Evolutionary conservation across 2,329 filamentous ascomycete genomes (phyloP), one percentile per base, ranked within the genome.

Genomic region (Diplodia scrobiculata): DNA sequence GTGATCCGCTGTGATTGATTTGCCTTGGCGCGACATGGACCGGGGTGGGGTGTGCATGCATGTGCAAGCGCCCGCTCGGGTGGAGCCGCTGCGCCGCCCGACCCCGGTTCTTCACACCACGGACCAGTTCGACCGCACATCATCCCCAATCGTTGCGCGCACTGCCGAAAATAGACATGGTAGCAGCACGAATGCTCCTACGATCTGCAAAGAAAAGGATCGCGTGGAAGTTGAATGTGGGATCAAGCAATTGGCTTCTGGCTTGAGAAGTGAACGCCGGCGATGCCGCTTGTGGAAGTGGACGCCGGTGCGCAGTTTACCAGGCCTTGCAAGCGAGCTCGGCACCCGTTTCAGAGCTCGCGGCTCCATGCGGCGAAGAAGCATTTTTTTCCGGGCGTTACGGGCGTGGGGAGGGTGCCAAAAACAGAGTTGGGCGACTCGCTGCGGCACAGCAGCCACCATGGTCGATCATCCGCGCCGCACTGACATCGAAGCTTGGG

Each of bases 61-160:
- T 25, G 17, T 29, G 50, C 21, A n/a, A 9, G 9, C 29, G 14
- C 17, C 17, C 52, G 17, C 29, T 54, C 52, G 52, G 52, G 52
- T 34, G 34, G 52, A 34, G 52, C 52, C 52, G 52, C 32, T 54
- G 52, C 11, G 52, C 52, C 52, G 52, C 52, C 34, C 51, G 1
- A 5, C 34, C 34, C 38, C 17, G 5, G 14, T 45, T 45, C 38
- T 19, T 45, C 38, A 45, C 38, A 45, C 38, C 25, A 25, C 25
- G 25, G 25, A 25, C 25, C 25, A 25, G 3, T 47, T n/a, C 17
- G 14, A 10, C 9, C 32, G 9, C 32, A 34, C 32, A 10, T 10
- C 32, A 27, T 29, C 19, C 50, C n/a, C n/a, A n/a, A n/a, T 32
- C 50, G 9, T 27, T 34, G 25, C 17, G 6, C 2, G 14, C 11